Percentiles rank a stretch among this genome's conserved stretches.
Evolutionary conservation across 208 protist species (phyloP).

Genomic region (Acanthamoeba triangularis): DNA sequence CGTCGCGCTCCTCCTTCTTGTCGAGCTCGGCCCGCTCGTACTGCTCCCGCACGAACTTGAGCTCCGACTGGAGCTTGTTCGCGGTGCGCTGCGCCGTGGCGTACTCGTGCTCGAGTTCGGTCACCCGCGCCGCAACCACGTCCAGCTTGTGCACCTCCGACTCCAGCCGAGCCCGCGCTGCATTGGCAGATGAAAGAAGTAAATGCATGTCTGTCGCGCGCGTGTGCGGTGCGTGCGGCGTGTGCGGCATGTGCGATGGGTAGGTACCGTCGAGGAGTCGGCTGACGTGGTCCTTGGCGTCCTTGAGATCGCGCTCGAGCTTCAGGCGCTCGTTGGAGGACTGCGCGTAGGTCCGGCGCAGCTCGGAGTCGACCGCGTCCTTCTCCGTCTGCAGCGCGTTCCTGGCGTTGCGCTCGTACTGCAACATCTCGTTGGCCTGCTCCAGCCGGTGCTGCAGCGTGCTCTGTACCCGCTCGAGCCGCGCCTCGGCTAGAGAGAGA

Average conservation of each 20-base stretch:
- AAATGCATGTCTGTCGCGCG: not conserved
- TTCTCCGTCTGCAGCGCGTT: not conserved
- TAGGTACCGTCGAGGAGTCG: not conserved
- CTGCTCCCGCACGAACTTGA: not conserved
- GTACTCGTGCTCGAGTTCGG: not conserved
- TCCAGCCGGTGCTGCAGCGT: not conserved
- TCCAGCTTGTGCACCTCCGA: constrained; percentile 2
- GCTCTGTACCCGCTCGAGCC: constrained; percentile 8
- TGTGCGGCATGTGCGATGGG: not conserved
- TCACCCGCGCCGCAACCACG: not conserved
- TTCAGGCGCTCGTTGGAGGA: not conserved
- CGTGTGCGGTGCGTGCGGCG: too few species aligned
- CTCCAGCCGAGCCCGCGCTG: not conserved
- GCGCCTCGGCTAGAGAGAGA: not conserved
- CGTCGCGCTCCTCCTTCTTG: not conserved
- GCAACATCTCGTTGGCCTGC: constrained; percentile 9
- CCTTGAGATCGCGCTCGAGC: not conserved
- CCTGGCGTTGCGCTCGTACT: constrained; percentile 10
- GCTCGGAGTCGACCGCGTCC: not conserved
- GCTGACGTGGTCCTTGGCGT: not conserved
- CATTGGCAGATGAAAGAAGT: not conserved
- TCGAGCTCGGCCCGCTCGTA: not conserved
- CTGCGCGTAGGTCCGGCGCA: not conserved
- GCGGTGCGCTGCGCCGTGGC: not conserved
- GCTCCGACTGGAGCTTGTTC: not conserved